Evolutionary conservation across 495 filamentous ascomycete species (phyloP), one percentile per base, ranked within the genome.

Genomic region (Penicillium parvum): DNA sequence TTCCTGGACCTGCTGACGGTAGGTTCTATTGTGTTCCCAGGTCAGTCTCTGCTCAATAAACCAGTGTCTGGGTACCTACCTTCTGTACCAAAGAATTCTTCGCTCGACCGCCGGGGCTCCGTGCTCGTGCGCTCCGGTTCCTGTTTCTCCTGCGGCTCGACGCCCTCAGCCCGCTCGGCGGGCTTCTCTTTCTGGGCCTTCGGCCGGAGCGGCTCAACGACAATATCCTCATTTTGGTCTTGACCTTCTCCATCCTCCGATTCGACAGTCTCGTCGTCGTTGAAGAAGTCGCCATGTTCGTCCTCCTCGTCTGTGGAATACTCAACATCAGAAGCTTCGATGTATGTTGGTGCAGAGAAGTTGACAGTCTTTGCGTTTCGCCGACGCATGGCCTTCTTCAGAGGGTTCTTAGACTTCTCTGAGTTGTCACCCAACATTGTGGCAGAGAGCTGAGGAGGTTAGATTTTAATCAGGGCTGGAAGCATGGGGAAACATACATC

Each of bases 391-490:
- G 86, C 89, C 49, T 91, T 91, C 67, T 86, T 92, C 28, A 97
- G 65, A 5, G 88, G 83, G 55, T 90, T 96, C 50, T 90, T 89
- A 12, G 88, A 74, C 58, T 96, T 96, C 45, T 92, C 89, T 1
- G 79, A 74, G 39, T 89, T 87, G 47, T 99, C 92, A 25, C 87
- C 84, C 19, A 98, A 82, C 94, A 96, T 97, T 8, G 87, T 87
- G 7, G 86, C 84, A 18, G 92, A 94, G 21, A 98, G 77, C 85
- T 95, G 53, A n/a, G 23, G 15, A 17, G 18, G 35, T 61, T 49
- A 60, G 58, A 45, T 35, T 7, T 26, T 11, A 20, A 44, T 7
- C 16, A 39, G 5, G 7, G 5, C 4, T n/a, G 30, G 18, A 19
- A 28, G 7, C 12, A 29, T 29, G 39, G 15, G 6, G 39, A 16